Evolutionary conservation across 768 basidiomycete genomes (phyloP), one percentile per base, ranked within the genome.

Genomic region (Tephrocybe sp.): DNA sequence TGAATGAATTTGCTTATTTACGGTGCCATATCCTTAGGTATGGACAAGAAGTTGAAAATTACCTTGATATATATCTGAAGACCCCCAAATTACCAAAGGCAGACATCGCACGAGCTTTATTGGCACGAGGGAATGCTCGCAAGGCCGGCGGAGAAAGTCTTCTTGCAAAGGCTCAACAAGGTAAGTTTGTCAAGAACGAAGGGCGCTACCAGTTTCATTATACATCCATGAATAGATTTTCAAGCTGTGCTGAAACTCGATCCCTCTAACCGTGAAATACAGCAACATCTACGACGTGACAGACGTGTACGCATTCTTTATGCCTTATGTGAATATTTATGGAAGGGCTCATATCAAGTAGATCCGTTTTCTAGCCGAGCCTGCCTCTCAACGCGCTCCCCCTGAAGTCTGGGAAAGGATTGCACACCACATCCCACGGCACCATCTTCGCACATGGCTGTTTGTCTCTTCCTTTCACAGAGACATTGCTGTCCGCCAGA

Each of bases 351-450:
- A 48, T 48, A 26, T 8, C 35, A 22, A 36, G 38, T 49, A 84
- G 78, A 81, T 83, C 43, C 78, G 74, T 43, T 80, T 80, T 57
- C 65, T 70, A 35, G 65, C 72, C 56, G 77, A 78, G 51, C 82
- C 84, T 2, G 80, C 83, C 2, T 80, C 77, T 3, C 83, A 79
- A 53, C 79, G 83, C 17, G 76, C 77, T 14, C 85, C 85, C 0
- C 69, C 73, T 6, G 85, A 87, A 67, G 74, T 87, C 36, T 87
- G 85, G 84, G 82, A 83, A 56, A 72, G 76, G 12, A 82, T 87
- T 38, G 84, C 84, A 5, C 64, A 70, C 45, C 75, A 78, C 55
- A 82, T 80, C 36, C 83, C 85, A 6, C 77, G 84, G 13, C 80
- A 82, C 56, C 78, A 85, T 62, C 77, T 87, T 26, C 78, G 85